Evolutionary conservation across 2,329 filamentous ascomycete species (phyloP), one percentile per base, ranked within the genome.

Genomic region (Neoascochyta sp.): DNA sequence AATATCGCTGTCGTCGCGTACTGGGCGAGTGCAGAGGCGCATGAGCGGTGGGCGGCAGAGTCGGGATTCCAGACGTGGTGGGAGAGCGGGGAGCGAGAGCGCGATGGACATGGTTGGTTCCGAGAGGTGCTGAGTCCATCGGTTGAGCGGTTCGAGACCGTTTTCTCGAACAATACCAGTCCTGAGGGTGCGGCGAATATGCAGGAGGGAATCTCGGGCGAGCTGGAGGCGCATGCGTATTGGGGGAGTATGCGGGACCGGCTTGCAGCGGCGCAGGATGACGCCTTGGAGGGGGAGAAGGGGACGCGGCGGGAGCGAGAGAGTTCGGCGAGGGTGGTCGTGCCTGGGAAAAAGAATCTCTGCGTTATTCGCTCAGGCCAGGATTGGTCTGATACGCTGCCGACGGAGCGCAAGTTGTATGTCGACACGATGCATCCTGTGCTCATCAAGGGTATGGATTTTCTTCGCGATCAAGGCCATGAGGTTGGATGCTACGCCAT

Each of bases 191-290:
- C 57, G 7, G 65, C 63, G 5, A 48, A 67, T 35, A 63, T 71
- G 65, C 42, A 60, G 4, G 54, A 60, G 4, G 36, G 38, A 3
- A 47, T 67, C 4, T 63, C 57, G 11, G 64, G 63, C 0, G 52
- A 55, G 16, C 50, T 71, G 10, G 41, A 54, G 20, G 64, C 70
- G 44, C 68, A 71, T 39, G 63, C 55, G 1, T 71, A 70, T 40
- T 70, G 66, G 65, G 68, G 67, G 2, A 67, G 64, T 41, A 68
- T 69, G 66, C 57, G 67, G 9, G 67, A 71, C 37, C 59, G 68
- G 4, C 34, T 70, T 9, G 53, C 67, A 3, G 45, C 47, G 3
- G 49, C 60, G 5, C 67, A 70, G 40, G 60, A 50, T 14, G 60
- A 67, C 40, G 31, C 35, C 3, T 41, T 70, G 2, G 28, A 41